Evolutionary conservation across 2,329 filamentous ascomycete genomes (phyloP), one percentile per base, ranked within the genome.

Genomic region (Neofusicoccum umdonicola): DNA sequence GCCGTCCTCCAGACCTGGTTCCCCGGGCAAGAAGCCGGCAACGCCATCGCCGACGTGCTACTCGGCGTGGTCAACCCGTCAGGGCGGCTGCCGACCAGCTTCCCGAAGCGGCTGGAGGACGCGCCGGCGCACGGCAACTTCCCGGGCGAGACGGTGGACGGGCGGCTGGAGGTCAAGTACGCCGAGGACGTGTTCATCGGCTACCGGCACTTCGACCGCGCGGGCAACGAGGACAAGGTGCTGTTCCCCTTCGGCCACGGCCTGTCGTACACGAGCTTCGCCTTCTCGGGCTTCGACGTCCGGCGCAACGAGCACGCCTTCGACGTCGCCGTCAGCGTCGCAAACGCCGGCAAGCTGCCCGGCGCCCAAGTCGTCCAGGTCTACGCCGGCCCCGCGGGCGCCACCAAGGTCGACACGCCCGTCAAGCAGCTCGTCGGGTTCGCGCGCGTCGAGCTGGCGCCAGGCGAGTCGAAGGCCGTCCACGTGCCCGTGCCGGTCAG

Each of bases 21-120:
- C 72, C 90, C 91, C 66, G 92, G 92, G 15, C 92, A 95, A 71
- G 91, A 96, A 79, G 90, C 89, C 6, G 91, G 91, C 8, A 92
- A 93, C 72, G 88, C 88, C 11, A 89, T 96, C 67, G 90, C 90
- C 0, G 91, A 94, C 69, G 83, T 94, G 2, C 80, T 94, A 0
- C 91, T 91, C 68, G 90, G 90, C 57, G 85, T 88, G 67, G 84
- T 86, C 54, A 93, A 90, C 72, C 91, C 91, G 0, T 88, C 86
- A 66, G 91, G 87, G 11, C 93, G 93, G 74, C 82, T 93, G 1
- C 89, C 90, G 0, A 81, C 93, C 19, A 89, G 88, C 0, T 92
- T 91, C 76, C 90, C 90, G 3, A 82, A 71, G 11, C 68, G 74
- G 0, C 69, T 79, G n/a, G 81, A 89, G 71, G 87, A 91, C 69